phyloP scores from a whole-genome alignment of 2,329 filamentous ascomycete genomes.

The Talaromyces sp. region DNA sequence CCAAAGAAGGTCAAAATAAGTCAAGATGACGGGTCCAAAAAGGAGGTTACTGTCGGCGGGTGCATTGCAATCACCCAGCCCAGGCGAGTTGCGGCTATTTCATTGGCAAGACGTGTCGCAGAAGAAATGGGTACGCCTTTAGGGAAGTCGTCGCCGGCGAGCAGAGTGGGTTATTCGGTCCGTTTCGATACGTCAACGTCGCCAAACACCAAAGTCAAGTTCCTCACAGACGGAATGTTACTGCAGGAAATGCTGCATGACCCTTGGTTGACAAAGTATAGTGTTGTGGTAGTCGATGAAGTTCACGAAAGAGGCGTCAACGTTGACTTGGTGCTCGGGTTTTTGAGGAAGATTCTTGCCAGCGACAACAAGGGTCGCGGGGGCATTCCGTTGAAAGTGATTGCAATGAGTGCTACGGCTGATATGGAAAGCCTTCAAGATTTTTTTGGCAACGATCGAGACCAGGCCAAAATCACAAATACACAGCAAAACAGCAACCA shows the following conservation, averaged over 20 bases:
- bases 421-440: slow-evolving; percentile 72
- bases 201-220: slow-evolving; percentile 83
- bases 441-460: slow-evolving; percentile 59
- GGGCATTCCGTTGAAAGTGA: slow-evolving; percentile 73
- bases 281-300: slow-evolving; percentile 87
- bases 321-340: slow-evolving; percentile 85
- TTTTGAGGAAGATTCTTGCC: slow-evolving; percentile 71
- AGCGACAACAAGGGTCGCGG: slow-evolving; percentile 57
- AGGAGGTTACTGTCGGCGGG: slow-evolving; percentile 59
- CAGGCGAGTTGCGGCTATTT: slow-evolving; percentile 86
- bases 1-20: slow-evolving; percentile 50
- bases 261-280: slow-evolving; percentile 76
- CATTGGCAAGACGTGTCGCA: slow-evolving; percentile 80
- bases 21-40: slow-evolving; percentile 21
- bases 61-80: slow-evolving; percentile 94
- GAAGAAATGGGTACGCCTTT: slow-evolving; percentile 69
- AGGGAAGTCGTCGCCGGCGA: slow-evolving; percentile 53
- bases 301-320: slow-evolving; percentile 95
- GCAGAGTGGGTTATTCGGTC: slow-evolving; percentile 83
- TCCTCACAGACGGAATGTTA: slow-evolving; percentile 92
- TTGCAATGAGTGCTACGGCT: slow-evolving; percentile 96
- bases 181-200: slow-evolving; percentile 86
- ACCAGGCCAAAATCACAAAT: background rate
- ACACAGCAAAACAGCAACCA: background rate
- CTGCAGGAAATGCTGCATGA: slow-evolving; percentile 89